Base-by-base conservation (phyloP, 192 early-diverging fungal species). In the Backusella liffmaniae region DNA sequence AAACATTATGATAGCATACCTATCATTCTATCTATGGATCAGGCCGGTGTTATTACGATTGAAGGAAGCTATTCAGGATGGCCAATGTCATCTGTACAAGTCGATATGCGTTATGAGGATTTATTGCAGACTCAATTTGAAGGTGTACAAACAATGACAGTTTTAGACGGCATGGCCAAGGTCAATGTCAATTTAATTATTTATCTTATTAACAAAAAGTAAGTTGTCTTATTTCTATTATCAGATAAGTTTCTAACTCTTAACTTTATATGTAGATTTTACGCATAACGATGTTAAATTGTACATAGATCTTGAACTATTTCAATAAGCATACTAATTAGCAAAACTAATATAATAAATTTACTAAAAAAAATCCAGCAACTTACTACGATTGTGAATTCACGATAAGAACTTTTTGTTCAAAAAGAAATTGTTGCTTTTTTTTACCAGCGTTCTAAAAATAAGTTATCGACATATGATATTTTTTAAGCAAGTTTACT, bases 181-280 rank as follows among this genome's bases (percentile, higher is more conserved):
- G 94, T 98, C 46, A 99, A 99, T 83, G 90, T 98, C 39, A 98
- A 99, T 79, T 79, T 99, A 77, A 86, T 99, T 65, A 92, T 98
- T 66, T 98, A 92, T 79, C 85, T 99, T 35, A 92, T 99, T 81
- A 99, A 99, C 90, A 98, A 98, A 82, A 98, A 98, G 92, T 99
- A 79, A 83, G 81, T 74, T 66, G 12, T 16, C 16, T 29, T 12
- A 21, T 62, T 62, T 62, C 29, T 9, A 56, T 62, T 29, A 62
- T 62, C 26, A 62, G 8, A 62, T 4, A 62, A 2, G 23, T 29
- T 62, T 9, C 56, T 62, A 62, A 62, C 12, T 9, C 26, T 29
- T 62, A 6, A 3, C 9, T 62, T 62, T 62, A 29, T 30, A 29
- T 13, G 26, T 62, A 62, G 56, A 62, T 62, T 62, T 62, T 62